Evolutionary conservation across 495 filamentous ascomycete species (phyloP).

Genomic region (Neurospora cerealis): DNA sequence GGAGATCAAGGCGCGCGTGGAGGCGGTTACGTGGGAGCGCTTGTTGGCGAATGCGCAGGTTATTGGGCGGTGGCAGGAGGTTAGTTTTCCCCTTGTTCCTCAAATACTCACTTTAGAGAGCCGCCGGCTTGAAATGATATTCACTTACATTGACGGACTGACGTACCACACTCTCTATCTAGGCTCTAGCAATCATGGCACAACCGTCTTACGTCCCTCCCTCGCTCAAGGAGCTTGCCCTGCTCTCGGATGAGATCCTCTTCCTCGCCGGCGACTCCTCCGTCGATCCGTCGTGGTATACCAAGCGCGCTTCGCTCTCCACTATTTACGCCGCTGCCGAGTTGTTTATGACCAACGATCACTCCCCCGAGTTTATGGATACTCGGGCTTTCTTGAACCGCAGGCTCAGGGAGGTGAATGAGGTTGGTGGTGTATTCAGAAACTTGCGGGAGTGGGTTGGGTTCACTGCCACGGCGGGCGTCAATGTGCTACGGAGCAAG

Average conservation of each 20-base stretch:
- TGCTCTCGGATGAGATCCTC: conserved; percentile 79
- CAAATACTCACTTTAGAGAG: neutral
- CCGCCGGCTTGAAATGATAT: neutral
- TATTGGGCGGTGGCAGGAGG: conserved; percentile 74
- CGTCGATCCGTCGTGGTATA: conserved; percentile 85
- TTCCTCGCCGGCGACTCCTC: conserved; percentile 70
- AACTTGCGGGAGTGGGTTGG: conserved; percentile 62
- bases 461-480: conserved; percentile 57
- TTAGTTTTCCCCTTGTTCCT: conserved; percentile 26
- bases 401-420: conserved; percentile 58
- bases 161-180: neutral
- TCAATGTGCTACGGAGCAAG: conserved; percentile 56
- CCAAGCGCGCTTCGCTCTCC: conserved; percentile 68
- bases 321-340: conserved; percentile 79
- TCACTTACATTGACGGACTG: neutral
- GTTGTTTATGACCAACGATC: conserved; percentile 87
- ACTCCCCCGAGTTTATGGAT: conserved; percentile 50
- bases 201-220: conserved; percentile 62
- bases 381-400: conserved; percentile 73
- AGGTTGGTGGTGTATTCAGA: conserved; percentile 46
- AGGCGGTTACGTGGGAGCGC: conserved; percentile 57
- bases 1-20: conserved; percentile 38
- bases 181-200: conserved; percentile 88
- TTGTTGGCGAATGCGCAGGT: conserved; percentile 62
- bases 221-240: conserved; percentile 69